These are phyloP conservation scores for Alternaria novae-zelandiae DNA, from an alignment of 2,329 filamentous ascomycete species.

Conservation along the genomic window DNA sequence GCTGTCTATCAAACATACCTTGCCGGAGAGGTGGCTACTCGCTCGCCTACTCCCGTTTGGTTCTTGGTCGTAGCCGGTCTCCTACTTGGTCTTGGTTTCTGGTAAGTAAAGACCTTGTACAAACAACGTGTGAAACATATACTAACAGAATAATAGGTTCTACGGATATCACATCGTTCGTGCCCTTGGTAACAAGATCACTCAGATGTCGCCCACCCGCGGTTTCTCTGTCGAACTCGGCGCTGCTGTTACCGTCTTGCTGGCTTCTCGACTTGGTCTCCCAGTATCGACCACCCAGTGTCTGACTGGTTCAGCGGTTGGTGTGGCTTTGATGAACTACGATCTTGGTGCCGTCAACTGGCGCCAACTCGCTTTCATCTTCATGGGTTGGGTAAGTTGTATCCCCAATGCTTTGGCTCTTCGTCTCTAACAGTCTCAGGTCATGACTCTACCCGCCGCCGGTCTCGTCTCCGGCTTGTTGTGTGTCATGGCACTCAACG, in stretches of 20 bases:
- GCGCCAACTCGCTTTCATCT: slow-evolving; percentile 51
- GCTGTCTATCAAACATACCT: slow-evolving; percentile 68
- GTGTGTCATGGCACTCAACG: slow-evolving; percentile 52
- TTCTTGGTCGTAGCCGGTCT: slow-evolving; percentile 63
- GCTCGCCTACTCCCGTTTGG: slow-evolving; percentile 64
- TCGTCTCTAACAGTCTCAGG: slow-evolving; percentile 40
- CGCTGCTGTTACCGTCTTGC: slow-evolving; percentile 66
- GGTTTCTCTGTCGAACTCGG: slow-evolving; percentile 49
- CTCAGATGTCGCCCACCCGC: slow-evolving; percentile 65
- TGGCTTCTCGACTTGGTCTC: slow-evolving; percentile 67
- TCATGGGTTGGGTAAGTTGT: slow-evolving; percentile 22
- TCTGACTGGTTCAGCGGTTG: slow-evolving; percentile 32
- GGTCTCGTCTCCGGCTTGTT: slow-evolving; percentile 50
- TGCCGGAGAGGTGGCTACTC: slow-evolving; percentile 53
- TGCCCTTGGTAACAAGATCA: slow-evolving; percentile 66
- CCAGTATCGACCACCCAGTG: slow-evolving; percentile 71
- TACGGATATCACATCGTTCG: slow-evolving; percentile 70
- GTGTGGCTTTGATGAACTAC: slow-evolving; percentile 39
- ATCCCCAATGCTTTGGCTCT: not conserved
- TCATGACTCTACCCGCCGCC: slow-evolving; percentile 52
- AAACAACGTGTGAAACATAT: not conserved
- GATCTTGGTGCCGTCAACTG: slow-evolving; percentile 51
- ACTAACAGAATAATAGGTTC: slow-evolving; percentile 37
- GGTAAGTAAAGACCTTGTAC: slow-evolving; percentile 33
- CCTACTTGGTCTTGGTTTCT: slow-evolving; percentile 62